Evolutionary conservation across 768 basidiomycete species (phyloP).

Genomic region (Leccinellum luteum): DNA sequence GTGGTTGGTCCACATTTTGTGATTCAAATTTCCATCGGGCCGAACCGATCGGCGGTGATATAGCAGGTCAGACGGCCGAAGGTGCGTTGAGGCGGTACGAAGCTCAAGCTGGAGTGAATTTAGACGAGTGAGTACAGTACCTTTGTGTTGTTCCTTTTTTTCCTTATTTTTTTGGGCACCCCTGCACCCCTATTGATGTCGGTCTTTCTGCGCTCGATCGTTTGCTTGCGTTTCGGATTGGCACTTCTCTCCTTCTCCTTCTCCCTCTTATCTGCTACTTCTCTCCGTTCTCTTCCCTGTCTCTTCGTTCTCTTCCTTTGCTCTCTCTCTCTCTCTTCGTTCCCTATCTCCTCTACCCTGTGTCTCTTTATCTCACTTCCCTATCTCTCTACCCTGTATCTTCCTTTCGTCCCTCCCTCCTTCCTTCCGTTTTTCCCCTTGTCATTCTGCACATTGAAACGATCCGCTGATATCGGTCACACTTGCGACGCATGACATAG

Average conservation of each 20-base stretch:
- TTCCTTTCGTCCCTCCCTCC: not conserved
- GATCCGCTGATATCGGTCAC: not conserved
- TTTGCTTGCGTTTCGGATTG: not conserved
- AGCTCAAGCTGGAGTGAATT: conserved; percentile 43
- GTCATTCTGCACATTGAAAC: not conserved
- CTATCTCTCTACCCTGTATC: no score
- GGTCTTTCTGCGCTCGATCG: not conserved
- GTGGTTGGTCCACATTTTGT: conserved; percentile 67
- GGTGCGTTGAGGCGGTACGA: not conserved
- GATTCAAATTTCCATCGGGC: conserved; percentile 65
- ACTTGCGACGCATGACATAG: conserved; percentile 33
- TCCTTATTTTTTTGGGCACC: not conserved
- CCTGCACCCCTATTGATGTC: not conserved
- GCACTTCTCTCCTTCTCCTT: not conserved
- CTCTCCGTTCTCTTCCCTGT: not conserved
- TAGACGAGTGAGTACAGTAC: conserved; percentile 52
- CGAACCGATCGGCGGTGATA: conserved; percentile 76
- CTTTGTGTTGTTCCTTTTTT: conserved; percentile 26
- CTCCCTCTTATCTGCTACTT: no score
- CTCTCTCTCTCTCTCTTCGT: not conserved
- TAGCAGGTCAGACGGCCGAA: conserved; percentile 62
- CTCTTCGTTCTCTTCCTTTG: not conserved
- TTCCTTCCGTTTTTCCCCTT: not conserved
- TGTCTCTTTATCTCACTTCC: not conserved
- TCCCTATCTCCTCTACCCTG: not conserved